Evolutionary conservation across 2,329 filamentous ascomycete species (phyloP).

Genomic region (Arthrobotrys megalospora): DNA sequence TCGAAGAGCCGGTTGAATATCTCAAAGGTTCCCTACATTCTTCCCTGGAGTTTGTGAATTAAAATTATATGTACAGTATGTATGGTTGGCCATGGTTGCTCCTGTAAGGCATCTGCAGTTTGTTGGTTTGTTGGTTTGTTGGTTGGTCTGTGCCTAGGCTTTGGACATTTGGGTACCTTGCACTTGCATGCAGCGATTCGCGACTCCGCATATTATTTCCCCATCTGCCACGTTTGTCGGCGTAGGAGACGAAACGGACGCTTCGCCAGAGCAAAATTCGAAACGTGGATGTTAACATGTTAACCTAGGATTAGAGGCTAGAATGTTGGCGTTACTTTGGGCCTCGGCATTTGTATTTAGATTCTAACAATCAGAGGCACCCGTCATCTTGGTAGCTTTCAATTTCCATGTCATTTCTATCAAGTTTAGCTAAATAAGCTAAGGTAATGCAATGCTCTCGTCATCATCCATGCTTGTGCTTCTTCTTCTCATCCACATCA

Average conservation of each 20-base stretch:
- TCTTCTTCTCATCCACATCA: conserved; percentile 20
- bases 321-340: background rate
- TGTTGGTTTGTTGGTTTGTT: too few species aligned
- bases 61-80: background rate
- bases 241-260: background rate
- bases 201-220: conserved; percentile 47
- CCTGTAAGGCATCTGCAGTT: conserved; percentile 21
- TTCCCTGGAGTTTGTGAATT: background rate
- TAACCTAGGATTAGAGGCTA: background rate
- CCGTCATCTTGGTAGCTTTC: conserved; percentile 1
- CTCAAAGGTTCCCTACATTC: conserved; percentile 1
- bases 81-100: conserved; percentile 5
- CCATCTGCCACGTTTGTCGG: conserved; percentile 47
- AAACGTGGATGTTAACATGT: conserved; percentile 20
- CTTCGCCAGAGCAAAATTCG: conserved; percentile 31
- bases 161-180: conserved; percentile 7
- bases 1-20: background rate
- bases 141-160: conserved; percentile 20
- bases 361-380: background rate
- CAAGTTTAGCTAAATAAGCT: conserved; percentile 13
- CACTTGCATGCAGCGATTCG: conserved; percentile 32
- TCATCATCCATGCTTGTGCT: conserved; percentile 25
- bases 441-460: conserved; percentile 20
- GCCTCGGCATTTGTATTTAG: background rate
- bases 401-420: conserved; percentile 19